Conservation (phyloP, 140 eudicot species). For the Bidens hawaiensis region DNA sequence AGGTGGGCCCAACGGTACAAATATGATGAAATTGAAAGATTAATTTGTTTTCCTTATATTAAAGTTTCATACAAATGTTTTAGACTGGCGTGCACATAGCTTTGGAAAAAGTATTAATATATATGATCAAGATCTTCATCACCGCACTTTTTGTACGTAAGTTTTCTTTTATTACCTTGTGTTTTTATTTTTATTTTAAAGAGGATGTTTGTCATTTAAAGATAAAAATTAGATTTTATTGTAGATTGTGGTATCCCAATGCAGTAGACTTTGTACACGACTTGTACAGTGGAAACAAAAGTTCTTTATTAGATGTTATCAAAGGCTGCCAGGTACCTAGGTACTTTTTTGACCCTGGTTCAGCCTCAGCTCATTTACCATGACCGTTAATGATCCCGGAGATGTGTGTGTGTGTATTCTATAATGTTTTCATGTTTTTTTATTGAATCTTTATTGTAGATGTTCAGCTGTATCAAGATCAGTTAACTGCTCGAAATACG, state of each 20-base stretch:
- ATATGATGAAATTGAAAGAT: not conserved
- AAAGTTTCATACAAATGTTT: constrained; percentile 18
- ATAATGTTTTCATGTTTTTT: no score
- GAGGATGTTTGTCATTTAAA: not conserved
- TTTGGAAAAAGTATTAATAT: constrained; percentile 63
- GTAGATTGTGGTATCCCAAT: constrained; percentile 84
- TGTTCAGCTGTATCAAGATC: constrained; percentile 77
- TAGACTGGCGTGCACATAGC: constrained; percentile 92
- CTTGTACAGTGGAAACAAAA: constrained; percentile 38
- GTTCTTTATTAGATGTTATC: constrained; percentile 67
- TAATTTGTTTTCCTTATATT: no score
- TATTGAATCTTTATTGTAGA: constrained; percentile 35
- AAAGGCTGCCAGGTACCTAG: constrained; percentile 99
- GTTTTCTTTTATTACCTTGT: constrained; percentile 23
- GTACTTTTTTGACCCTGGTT: constrained; percentile 16
- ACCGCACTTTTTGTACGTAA: constrained; percentile 72
- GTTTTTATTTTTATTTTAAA: not conserved
- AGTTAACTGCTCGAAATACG: constrained; percentile 83
- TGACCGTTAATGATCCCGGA: constrained; percentile 83
- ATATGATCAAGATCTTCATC: constrained; percentile 88
- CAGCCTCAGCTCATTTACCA: no score
- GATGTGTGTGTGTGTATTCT: no score
- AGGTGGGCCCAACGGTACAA: constrained; percentile 87
- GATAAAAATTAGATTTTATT: constrained; percentile 16
- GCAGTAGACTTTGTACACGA: constrained; percentile 49